A percentile compares a stretch with the other conserved stretches of the same genome.
Conservation (phyloP, 345 rosid species). For the Moricandia moricandioides region DNA sequence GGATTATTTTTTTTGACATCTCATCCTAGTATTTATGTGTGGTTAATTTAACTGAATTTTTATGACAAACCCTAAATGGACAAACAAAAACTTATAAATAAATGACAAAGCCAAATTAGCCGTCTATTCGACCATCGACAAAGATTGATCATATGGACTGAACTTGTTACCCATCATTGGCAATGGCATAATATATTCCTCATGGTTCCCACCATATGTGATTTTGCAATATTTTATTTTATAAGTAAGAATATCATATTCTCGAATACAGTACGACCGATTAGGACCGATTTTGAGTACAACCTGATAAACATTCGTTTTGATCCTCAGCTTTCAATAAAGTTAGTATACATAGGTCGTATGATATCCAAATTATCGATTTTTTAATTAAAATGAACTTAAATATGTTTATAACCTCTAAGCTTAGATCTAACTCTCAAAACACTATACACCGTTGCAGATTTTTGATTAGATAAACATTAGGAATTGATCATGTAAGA, state of each 20-base stretch:
- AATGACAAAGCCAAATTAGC: slow-evolving; percentile 31
- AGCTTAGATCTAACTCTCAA: neutral
- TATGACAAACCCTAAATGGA: slow-evolving; percentile 32
- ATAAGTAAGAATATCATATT: neutral
- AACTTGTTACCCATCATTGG: slow-evolving; percentile 15
- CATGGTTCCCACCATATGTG: slow-evolving; percentile 10
- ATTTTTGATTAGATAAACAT: neutral
- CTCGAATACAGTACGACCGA: no score
- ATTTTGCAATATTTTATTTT: no score
- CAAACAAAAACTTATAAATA: slow-evolving; percentile 21
- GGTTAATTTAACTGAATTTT: neutral
- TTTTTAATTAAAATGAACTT: no score
- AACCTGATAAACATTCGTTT: no score
- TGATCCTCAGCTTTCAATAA: no score
- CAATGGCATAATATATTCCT: slow-evolving; percentile 18
- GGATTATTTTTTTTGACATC: neutral
- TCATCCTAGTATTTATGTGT: neutral
- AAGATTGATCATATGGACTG: slow-evolving; percentile 22
- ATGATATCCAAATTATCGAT: no score
- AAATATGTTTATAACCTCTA: neutral
- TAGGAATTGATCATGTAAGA: neutral
- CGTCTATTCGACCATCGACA: slow-evolving; percentile 29
- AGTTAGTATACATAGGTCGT: no score
- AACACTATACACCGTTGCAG: neutral
- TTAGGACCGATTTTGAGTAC: no score